Conservation (phyloP, 164 flowering plant genomes). For the Euptelea pleiosperma region DNA sequence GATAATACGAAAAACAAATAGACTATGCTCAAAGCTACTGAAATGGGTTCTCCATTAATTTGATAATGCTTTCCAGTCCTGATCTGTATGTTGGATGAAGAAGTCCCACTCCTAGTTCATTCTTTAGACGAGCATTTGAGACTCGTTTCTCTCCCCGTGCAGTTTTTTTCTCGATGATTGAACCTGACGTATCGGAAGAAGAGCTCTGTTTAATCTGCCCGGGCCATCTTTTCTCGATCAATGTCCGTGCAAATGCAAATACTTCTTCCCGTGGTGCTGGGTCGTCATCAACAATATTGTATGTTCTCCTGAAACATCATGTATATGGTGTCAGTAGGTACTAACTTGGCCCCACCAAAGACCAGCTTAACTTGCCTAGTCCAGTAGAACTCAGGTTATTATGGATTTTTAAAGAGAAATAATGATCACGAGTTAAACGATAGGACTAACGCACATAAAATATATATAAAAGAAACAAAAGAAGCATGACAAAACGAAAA, state of each 20-base stretch:
- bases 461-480: too few species aligned
- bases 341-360: too few species aligned
- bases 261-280: slow-evolving; percentile 82
- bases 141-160: slow-evolving; percentile 61
- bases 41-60: slow-evolving; percentile 35
- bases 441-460: too few species aligned
- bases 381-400: too few species aligned
- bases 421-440: too few species aligned
- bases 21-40: slow-evolving; percentile 15
- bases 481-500: too few species aligned
- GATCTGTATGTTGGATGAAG: slow-evolving; percentile 69
- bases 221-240: slow-evolving; percentile 64
- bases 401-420: too few species aligned
- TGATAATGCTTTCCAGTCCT: slow-evolving; percentile 60
- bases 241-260: slow-evolving; percentile 53
- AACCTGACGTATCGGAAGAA: slow-evolving; percentile 8
- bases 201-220: slow-evolving; percentile 17
- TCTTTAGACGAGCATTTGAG: slow-evolving; percentile 65
- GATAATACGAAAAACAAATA: too few species aligned
- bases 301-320: slow-evolving; percentile 58
- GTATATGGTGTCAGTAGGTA: too few species aligned
- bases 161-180: slow-evolving; percentile 1
- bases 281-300: slow-evolving; percentile 82
- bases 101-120: slow-evolving; percentile 63
- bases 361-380: too few species aligned